phyloP scores from a whole-genome alignment of 2,329 filamentous ascomycete genomes.

The Phyllosticta capitalensis region DNA sequence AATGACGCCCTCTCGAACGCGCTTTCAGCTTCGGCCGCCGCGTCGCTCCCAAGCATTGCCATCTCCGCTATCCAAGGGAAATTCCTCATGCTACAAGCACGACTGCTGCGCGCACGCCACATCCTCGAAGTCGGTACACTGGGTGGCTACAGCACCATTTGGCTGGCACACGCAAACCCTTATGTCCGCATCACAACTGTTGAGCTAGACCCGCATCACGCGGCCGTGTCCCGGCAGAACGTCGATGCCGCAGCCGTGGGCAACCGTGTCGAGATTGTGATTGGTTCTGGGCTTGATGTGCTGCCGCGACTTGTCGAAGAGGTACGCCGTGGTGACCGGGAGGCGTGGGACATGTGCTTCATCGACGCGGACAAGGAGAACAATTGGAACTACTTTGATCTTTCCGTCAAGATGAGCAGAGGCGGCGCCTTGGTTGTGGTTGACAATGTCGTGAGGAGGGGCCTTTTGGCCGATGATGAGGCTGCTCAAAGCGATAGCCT shows the following conservation, averaged over 20 bases:
- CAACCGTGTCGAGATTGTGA: conserved; percentile 34
- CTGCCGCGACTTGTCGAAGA: conserved; percentile 33
- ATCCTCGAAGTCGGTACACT: conserved; percentile 47
- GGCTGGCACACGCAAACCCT: conserved; percentile 36
- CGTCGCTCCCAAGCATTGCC: conserved; percentile 26
- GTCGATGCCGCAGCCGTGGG: conserved; percentile 31
- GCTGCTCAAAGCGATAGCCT: conserved; percentile 16
- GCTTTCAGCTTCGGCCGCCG: conserved; percentile 16
- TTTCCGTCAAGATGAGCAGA: conserved; percentile 30
- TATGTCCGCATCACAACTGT: conserved; percentile 40
- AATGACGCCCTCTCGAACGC: conserved; percentile 12
- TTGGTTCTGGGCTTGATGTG: conserved; percentile 38
- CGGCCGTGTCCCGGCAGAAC: conserved; percentile 40
- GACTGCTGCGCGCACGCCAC: conserved; percentile 19
- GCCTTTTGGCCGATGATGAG: conserved; percentile 26
- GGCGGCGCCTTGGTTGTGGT: conserved; percentile 36
- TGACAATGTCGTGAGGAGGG: conserved; percentile 42
- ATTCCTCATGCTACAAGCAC: conserved; percentile 25
- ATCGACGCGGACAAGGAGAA: conserved; percentile 45
- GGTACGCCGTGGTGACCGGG: conserved; percentile 28
- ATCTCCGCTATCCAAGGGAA: conserved; percentile 27
- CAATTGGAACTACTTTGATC: conserved; percentile 42
- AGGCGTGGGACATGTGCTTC: conserved; percentile 36
- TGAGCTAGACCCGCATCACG: conserved; percentile 39
- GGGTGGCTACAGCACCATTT: conserved; percentile 46